Base-by-base conservation (phyloP, 1,284 basidiomycete genomes). In the Acaromyces ingoldii region DNA sequence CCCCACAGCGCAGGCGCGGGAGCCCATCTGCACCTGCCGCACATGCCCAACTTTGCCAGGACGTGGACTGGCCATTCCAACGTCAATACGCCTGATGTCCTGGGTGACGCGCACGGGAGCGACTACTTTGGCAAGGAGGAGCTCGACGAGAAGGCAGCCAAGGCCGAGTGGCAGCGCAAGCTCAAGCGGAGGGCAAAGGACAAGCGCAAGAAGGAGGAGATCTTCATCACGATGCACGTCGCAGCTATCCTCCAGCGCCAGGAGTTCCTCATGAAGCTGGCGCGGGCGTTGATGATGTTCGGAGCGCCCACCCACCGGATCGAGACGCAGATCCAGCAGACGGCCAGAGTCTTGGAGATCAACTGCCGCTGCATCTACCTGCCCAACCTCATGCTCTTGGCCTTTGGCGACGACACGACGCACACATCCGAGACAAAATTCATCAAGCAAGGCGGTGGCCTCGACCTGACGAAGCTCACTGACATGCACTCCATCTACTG, bases 201-300 rank as follows among this genome's bases (percentile, higher is more conserved):
- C 43, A 67, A 68, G 55, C 63, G 63, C 39, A 70, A 70, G 48
- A 70, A 72, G 54, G 63, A 70, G 41, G 69, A 74, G 50, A 73
- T 73, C 51, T 73, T 67, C 36, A 91, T 92, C 62, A 91, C 90
- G 33, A 86, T 86, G 64, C 90, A 92, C 69, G 87, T 92, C 19
- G 89, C 89, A 2, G 85, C 87, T 53, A 86, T 92, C 60, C 80
- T 92, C 42, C 84, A 86, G 65, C 82, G 91, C 17, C 89, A 93
- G 74, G 87, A 91, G 62, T 93, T 93, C 77, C 81, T 95, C 55
- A 79, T 92, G 74, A 93, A 93, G 79, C 82, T 93, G 34, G 83
- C 87, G 15, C 82, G 90, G 40, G 85, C 89, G 6, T 83, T 95
- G 80, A 92, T 93, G 89, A 91, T 91, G 89, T 93, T 91, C 63